Conservation (phyloP, 2,329 filamentous ascomycete genomes). For the Botryotinia narcissicola region DNA sequence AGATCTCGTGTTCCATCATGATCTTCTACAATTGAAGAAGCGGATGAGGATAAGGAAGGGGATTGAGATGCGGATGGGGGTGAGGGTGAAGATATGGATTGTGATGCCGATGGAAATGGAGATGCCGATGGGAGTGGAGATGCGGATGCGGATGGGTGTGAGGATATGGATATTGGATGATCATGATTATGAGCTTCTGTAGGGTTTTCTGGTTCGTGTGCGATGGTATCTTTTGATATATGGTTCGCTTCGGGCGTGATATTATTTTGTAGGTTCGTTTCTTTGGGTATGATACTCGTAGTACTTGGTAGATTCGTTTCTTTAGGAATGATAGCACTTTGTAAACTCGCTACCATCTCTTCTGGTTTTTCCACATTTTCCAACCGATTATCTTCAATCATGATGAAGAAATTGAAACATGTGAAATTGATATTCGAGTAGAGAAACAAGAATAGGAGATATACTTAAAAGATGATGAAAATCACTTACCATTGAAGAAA, state of each 20-base stretch:
- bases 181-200: not conserved
- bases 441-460: not conserved
- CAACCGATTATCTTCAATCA: conserved; percentile 27
- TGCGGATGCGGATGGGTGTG: too few species aligned
- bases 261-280: not conserved
- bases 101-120: too few species aligned
- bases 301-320: conserved; percentile 23
- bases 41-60: not conserved
- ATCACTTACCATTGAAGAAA: not conserved
- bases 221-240: conserved; percentile 22
- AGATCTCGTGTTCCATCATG: conserved; percentile 32
- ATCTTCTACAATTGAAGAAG: conserved; percentile 24
- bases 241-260: not conserved
- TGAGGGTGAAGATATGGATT: too few species aligned
- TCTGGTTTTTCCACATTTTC: conserved; percentile 29
- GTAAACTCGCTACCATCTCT: conserved; percentile 24
- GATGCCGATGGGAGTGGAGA: too few species aligned
- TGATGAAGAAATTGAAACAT: conserved; percentile 25
- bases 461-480: not conserved
- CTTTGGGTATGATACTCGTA: conserved; percentile 8
- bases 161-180: not conserved
- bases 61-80: too few species aligned
- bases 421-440: conserved; percentile 15
- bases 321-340: conserved; percentile 15
- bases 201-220: conserved; percentile 21